These are phyloP conservation scores for Calophaca sinica DNA, from an alignment of 306 rosid species.

Conservation along the genomic window DNA sequence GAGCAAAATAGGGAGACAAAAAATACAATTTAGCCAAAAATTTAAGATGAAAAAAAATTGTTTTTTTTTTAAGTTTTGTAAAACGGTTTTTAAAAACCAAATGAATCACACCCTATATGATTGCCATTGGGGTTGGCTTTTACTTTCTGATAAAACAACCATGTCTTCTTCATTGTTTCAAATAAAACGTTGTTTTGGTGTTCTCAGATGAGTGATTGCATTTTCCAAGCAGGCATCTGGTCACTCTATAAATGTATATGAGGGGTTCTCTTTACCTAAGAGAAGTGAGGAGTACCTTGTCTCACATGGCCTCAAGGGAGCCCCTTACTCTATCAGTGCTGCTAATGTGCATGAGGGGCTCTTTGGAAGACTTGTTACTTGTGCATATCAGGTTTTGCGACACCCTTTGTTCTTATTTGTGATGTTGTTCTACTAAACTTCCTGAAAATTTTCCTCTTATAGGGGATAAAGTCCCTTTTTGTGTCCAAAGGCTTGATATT, in stretches of 20 bases:
- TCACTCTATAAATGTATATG: slow-evolving; percentile 61
- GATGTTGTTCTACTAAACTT: background rate
- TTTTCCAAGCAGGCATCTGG: slow-evolving; percentile 56
- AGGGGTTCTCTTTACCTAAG: slow-evolving; percentile 73
- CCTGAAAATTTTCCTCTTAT: background rate
- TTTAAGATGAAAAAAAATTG: too few relatives aligned
- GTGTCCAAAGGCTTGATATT: slow-evolving; percentile 21
- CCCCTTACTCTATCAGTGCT: slow-evolving; percentile 70
- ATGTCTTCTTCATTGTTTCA: background rate
- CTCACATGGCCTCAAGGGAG: slow-evolving; percentile 74
- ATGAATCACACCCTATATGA: too few relatives aligned
- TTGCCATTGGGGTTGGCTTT: slow-evolving; percentile 7
- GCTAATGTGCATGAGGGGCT: slow-evolving; percentile 58
- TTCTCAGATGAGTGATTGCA: background rate
- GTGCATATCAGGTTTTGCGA: slow-evolving; percentile 73
- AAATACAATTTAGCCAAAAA: too few relatives aligned
- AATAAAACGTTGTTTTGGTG: too few relatives aligned
- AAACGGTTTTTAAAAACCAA: too few relatives aligned
- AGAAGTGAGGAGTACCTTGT: slow-evolving; percentile 67
- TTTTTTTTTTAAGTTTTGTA: too few relatives aligned
- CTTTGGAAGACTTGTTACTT: slow-evolving; percentile 67
- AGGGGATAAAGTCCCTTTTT: background rate
- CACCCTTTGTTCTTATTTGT: background rate
- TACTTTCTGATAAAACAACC: background rate
- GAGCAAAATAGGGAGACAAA: too few relatives aligned